These are phyloP conservation scores for Aspergillus fructus DNA, from an alignment of 2,329 filamentous ascomycete species.

Conservation along the genomic window DNA sequence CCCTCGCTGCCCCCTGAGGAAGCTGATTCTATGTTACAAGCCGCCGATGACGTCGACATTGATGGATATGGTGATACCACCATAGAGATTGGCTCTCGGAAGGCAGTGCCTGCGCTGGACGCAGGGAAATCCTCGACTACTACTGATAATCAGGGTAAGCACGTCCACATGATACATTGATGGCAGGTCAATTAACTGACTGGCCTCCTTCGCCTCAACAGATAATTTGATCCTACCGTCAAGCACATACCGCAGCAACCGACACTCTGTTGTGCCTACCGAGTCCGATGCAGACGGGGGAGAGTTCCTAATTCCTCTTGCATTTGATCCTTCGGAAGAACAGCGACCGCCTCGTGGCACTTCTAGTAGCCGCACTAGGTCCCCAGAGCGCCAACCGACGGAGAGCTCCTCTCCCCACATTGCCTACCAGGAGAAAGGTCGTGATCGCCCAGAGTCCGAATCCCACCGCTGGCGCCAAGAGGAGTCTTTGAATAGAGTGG, in stretches of 20 bases:
- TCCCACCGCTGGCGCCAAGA: constrained; percentile 30
- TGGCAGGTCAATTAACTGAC: neutral
- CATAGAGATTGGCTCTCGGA: constrained; percentile 26
- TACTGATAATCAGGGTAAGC: constrained; percentile 32
- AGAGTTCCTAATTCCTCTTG: constrained; percentile 74
- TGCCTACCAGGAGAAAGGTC: constrained; percentile 81
- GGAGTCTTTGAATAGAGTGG: constrained; percentile 31
- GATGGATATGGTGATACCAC: constrained; percentile 62
- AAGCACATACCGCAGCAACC: constrained; percentile 74
- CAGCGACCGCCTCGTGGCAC: constrained; percentile 55
- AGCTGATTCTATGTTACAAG: constrained; percentile 59
- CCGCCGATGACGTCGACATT: constrained; percentile 56
- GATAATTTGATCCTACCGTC: constrained; percentile 70
- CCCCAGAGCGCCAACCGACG: constrained; percentile 30
- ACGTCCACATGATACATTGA: neutral
- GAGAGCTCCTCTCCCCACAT: constrained; percentile 75
- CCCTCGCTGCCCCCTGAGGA: constrained; percentile 81
- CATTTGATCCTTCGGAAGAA: constrained; percentile 67
- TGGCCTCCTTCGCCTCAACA: constrained; percentile 13
- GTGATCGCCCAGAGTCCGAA: constrained; percentile 56
- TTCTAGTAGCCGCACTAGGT: constrained; percentile 28
- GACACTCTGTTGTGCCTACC: constrained; percentile 67
- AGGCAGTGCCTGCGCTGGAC: constrained; percentile 24
- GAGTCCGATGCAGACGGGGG: constrained; percentile 56
- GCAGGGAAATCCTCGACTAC: constrained; percentile 24